Base-by-base conservation (phyloP, 345 rosid genomes). In the Fremontodendron californicum region DNA sequence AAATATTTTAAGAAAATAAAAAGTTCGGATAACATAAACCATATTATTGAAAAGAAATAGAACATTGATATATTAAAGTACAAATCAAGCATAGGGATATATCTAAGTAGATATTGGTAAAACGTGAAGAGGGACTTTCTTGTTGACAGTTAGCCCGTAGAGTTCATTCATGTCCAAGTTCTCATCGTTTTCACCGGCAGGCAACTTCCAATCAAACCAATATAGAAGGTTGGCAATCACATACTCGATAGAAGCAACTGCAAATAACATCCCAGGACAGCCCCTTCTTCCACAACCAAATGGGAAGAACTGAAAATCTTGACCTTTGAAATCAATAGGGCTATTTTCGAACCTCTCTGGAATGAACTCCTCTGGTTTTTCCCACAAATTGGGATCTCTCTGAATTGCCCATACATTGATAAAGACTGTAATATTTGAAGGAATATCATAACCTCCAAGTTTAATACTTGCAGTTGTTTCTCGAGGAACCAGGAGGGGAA, bases 201-300 rank as follows among this genome's bases (percentile, higher is more conserved):
- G n/a, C 5, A 67, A 23, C 40, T 71, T 48, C 71, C 61, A 78
- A 40, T 71, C 77, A 54, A 78, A 78, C 67, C 66, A 78, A 35
- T 63, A 65, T 0, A 78, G 15, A 65, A 73, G 78, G 12, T 74
- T 43, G 16, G 78, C 69, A 1, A 65, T 27, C 29, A 43, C 10
- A 55, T 42, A 42, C 3, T 42, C 49, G 15, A 43, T 4, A 19
- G 18, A 1, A 21, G 46, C 46, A 9, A 42, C 3, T 9, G 6
- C 74, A 31, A 79, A 74, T 1, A 19, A 16, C 4, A 31, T 57
- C 1, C 68, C 78, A 16, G 78, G 74, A 16, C 78, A 78, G 6
- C 67, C 57, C 48, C 77, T 64, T 52, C 77, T 74, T 15, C 77
- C 81, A 9, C 1, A 27, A n/a, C 78, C 81, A 55, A 73, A 79